Evolutionary conservation across 2,329 filamentous ascomycete genomes (phyloP), one percentile per base, ranked within the genome.

Genomic region (Venturia oleaginea): DNA sequence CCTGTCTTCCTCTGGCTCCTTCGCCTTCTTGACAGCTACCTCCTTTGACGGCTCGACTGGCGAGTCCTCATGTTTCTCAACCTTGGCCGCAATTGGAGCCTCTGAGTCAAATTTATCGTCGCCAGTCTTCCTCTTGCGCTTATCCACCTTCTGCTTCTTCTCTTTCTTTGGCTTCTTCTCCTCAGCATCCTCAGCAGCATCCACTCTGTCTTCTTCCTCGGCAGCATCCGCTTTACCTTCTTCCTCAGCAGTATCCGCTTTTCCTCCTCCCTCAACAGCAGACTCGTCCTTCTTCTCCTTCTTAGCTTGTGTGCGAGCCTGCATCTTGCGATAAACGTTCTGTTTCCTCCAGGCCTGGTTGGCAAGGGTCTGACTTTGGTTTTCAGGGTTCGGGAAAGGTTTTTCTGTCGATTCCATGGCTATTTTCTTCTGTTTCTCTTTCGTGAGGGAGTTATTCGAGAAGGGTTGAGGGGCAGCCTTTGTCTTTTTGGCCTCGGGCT

Each of bases 101-200:
- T 63, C 60, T 30, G 27, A 32, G 15, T 42, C 42, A 17, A 40
- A 19, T 6, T 63, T 40, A 17, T 62, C n/a, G n/a, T 17, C 57
- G 22, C 46, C 37, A 8, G 30, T 61, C 59, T 51, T 66, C 61
- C 65, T 65, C 64, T 70, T 67, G 42, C 65, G 69, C 60, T 72
- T 72, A 73, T 3, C 64, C 27, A 34, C 46, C 57, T 67, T 66
- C 24, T 24, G 37, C 42, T 66, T 65, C 59, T 68, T 68, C 24
- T 34, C 30, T 34, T 61, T 60, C 64, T 37, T 65, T 11, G n/a
- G 24, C 65, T 64, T 65, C 42, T 64, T 55, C 8, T 27, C n/a
- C 17, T 15, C n/a, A 17, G 30, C 37, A 17, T 61, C 37, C 59
- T 61, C 34, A 40, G 59, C 22, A 30, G n/a, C 37, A 22, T n/a